phyloP scores from a whole-genome alignment of 768 basidiomycete species.

The Artomyces pyxidatus region DNA sequence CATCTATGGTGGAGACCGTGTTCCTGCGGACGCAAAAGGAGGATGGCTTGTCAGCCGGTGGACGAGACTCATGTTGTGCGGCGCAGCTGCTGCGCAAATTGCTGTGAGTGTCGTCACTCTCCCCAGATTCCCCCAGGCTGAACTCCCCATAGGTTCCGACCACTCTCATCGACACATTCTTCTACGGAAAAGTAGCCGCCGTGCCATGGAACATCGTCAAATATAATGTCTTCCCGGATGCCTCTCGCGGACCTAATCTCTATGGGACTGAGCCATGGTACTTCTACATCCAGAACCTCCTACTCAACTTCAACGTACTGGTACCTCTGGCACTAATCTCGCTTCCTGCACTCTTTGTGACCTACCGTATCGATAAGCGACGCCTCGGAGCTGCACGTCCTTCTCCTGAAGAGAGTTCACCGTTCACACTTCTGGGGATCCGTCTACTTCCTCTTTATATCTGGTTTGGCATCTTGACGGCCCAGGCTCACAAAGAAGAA shows the following conservation, averaged over 20 bases:
- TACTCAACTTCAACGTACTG: conserved; percentile 91
- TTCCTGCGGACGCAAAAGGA: conserved; percentile 33
- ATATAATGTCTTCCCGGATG: conserved; percentile 87
- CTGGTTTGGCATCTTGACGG: conserved; percentile 76
- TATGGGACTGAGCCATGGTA: conserved; percentile 88
- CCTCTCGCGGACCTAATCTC: conserved; percentile 77
- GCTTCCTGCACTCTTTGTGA: conserved; percentile 69
- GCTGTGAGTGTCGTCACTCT: conserved; percentile 38
- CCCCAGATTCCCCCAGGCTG: not conserved
- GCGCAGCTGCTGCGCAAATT: conserved; percentile 48
- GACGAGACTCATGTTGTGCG: conserved; percentile 46
- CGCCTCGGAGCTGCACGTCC: conserved; percentile 54
- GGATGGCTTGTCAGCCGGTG: conserved; percentile 60
- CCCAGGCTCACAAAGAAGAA: conserved; percentile 94
- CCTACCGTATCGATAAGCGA: conserved; percentile 65
- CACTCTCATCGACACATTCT: conserved; percentile 72
- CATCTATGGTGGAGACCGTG: conserved; percentile 60
- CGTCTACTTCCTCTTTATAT: conserved; percentile 86
- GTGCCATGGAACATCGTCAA: conserved; percentile 90
- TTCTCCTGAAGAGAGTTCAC: conserved; percentile 60
- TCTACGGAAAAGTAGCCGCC: conserved; percentile 71
- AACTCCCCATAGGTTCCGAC: conserved; percentile 65
- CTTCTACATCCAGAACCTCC: conserved; percentile 83
- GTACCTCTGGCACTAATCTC: conserved; percentile 74
- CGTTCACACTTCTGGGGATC: conserved; percentile 66